Evolutionary conservation across 1,139 yeast species (phyloP), one percentile per base, ranked within the genome.

Genomic region (Geotrichum citri-aurantii): DNA sequence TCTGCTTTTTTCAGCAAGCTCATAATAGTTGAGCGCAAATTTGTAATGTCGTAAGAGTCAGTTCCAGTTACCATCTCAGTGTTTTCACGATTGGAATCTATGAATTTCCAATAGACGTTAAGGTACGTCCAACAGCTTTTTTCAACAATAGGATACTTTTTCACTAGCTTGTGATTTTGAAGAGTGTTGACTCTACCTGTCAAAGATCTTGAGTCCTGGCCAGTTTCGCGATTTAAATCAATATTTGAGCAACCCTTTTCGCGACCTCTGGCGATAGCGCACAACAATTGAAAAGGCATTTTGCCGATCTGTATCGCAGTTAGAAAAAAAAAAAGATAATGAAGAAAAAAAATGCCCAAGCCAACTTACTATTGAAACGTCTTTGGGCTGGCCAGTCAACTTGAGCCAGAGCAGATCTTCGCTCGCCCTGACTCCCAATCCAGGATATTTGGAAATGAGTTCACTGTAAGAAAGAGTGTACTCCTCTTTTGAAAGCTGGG

Each of bases 1-100:
- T 88, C 87, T 0, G 95, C 92, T 1, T 72, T 71, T 63, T 84
- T 83, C 14, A 86, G 77, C 11, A 83, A 77, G 7, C 76, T 78
- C 52, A 86, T 80, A 1, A 88, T 79, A 12, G 72, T 68, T 12
- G 68, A 67, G n/a, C 76, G 68, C 49, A 77, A 66, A 33, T 73
- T 74, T n/a, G 68, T 66, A 60, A 75, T 66, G 56, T 77, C 79
- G 37, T 78, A 54, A 2, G 52, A 44, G 21, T 50, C 47, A 14
- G 29, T 24, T 8, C 55, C 59, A 2, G 49, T 44, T 19, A 52
- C 7, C 52, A 50, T 52, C 6, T 48, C 51, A 1, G 57, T 50
- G 33, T 54, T 50, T 17, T 59, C 59, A 17, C 64, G 61, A 29
- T 64, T 59, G 26, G 57, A 52, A 24, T 63, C 65, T 10, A 63